phyloP scores from a whole-genome alignment of 2,329 filamentous ascomycete genomes.

The Colletotrichum graminicola region DNA sequence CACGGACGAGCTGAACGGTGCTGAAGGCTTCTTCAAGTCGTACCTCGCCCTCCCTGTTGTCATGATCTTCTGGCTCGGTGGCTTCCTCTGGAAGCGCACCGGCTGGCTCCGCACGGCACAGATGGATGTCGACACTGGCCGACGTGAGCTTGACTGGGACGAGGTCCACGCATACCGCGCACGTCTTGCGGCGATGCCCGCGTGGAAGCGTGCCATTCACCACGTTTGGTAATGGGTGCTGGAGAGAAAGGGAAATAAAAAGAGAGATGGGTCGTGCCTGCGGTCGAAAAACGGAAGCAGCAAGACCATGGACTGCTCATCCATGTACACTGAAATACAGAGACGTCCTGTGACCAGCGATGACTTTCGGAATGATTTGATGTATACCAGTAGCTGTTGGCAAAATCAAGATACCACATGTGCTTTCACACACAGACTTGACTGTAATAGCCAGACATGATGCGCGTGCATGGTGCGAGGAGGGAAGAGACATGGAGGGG shows the following conservation, averaged over 20 bases:
- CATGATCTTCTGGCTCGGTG: conserved; percentile 64
- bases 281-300: neutral
- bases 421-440: conserved; percentile 16
- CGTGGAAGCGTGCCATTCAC: conserved; percentile 56
- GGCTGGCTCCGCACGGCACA: conserved; percentile 71
- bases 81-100: conserved; percentile 74
- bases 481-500: too few relatives aligned
- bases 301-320: neutral
- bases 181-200: conserved; percentile 62
- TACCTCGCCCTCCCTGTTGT: conserved; percentile 69
- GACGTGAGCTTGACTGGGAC: conserved; percentile 75
- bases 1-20: conserved; percentile 51
- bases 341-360: neutral
- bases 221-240: conserved; percentile 21
- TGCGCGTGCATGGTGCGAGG: neutral
- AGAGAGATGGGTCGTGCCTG: neutral
- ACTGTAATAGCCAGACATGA: neutral
- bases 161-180: conserved; percentile 69
- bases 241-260: neutral
- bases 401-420: conserved; percentile 39
- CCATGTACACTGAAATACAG: conserved; percentile 21
- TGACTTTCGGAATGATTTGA: conserved; percentile 7
- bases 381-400: conserved; percentile 16
- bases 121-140: conserved; percentile 76
- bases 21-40: conserved; percentile 65